phyloP scores from a whole-genome alignment of 116 monocot species.

The Iris pallida region DNA sequence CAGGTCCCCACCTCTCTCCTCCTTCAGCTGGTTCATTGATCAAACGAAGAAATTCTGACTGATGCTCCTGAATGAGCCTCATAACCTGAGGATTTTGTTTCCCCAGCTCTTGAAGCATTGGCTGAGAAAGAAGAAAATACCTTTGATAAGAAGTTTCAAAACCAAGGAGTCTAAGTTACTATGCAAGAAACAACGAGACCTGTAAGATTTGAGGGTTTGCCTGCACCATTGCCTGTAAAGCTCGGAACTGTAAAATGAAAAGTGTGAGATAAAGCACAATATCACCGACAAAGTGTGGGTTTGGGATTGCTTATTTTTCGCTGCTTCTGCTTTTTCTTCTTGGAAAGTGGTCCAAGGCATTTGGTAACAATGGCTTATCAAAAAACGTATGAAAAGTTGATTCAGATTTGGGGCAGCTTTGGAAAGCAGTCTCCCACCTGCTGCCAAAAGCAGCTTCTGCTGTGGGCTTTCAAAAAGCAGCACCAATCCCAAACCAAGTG shows the following conservation, averaged over 20 bases:
- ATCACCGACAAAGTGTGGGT: neutral
- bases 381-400: too few species aligned
- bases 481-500: too few species aligned
- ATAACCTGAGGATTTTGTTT: constrained; percentile 87
- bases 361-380: too few species aligned
- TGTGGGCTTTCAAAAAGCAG: too few species aligned
- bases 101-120: constrained; percentile 85
- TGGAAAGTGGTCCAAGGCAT: too few species aligned
- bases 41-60: constrained; percentile 79
- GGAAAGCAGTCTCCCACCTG: too few species aligned
- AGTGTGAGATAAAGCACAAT: neutral
- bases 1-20: constrained; percentile 32
- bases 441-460: too few species aligned
- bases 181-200: constrained; percentile 27
- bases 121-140: constrained; percentile 28
- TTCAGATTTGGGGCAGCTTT: too few species aligned
- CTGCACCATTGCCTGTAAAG: constrained; percentile 84
- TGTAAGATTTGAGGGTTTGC: constrained; percentile 94
- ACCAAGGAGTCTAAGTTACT: too few species aligned
- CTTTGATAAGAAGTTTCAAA: neutral
- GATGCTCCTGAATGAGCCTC: constrained; percentile 86
- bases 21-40: constrained; percentile 81
- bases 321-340: too few species aligned
- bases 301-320: too few species aligned
- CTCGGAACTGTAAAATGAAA: constrained; percentile 61